Evolutionary conservation across 2,329 filamentous ascomycete genomes (phyloP), one percentile per base, ranked within the genome.

Genomic region (Aspergillus aculeatus): DNA sequence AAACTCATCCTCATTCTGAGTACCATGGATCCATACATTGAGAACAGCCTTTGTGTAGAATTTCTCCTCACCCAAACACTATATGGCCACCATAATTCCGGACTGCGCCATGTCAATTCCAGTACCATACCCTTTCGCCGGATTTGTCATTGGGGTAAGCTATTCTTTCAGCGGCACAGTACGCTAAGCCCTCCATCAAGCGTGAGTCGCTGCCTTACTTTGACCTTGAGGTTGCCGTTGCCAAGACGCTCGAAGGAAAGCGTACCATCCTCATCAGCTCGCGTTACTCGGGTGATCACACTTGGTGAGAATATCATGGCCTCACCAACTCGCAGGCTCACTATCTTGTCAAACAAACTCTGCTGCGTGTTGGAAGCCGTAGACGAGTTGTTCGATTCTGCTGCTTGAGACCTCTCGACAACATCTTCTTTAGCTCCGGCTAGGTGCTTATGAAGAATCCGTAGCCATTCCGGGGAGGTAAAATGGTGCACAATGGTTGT

Each of bases 401-500:
- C 32, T 35, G 32, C 1, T 11, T 35, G 32, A 10, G 14, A 7
- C 9, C 2, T 14, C 9, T 35, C 12, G 7, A 35, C 32, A 35
- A 14, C 32, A 35, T 35, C 32, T 35, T 35, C 32, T 35, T 14
- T 24, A 5, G 60, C 62, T 0, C 73, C 82, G 3, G 79, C 82
- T 0, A 88, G 69, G 68, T 84, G 74, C 1, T 64, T 60, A 24
- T 63, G 67, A 7, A 84, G 69, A 0, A 76, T 75, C 0, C 66
- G 63, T 16, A 85, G 77, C 88, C 87, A 90, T 2, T 81, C 80
- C 0, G 87, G 87, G 0, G 82, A 86, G 0, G 80, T 85, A 73
- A 92, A 92, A 0, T 86, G 81, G 68, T 92, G 89, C 0, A 91
- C 84, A n/a, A 92, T 78, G 0, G 84, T 88, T 10, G 88, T 76